Conservation (phyloP, 495 filamentous ascomycete genomes). For the Aspergillus coremiiformis region DNA sequence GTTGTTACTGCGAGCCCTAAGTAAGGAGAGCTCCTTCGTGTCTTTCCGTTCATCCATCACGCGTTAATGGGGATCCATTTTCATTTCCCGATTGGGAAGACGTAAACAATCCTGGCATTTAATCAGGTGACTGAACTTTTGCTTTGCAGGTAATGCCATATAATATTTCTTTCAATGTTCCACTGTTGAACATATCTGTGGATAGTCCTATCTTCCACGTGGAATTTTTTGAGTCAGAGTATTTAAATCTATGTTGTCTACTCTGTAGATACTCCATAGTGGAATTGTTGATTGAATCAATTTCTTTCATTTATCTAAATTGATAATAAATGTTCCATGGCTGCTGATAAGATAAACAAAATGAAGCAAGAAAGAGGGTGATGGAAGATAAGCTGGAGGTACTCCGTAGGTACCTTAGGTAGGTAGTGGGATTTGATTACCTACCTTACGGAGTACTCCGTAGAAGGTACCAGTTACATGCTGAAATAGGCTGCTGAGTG, state of each 20-base stretch:
- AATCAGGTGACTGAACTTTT: slow-evolving; percentile 11
- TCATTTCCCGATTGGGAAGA: slow-evolving; percentile 17
- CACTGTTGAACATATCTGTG: too few relatives aligned
- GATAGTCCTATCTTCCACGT: not conserved
- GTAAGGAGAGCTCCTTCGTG: slow-evolving; percentile 6
- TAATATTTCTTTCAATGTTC: too few relatives aligned
- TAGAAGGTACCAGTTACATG: too few relatives aligned
- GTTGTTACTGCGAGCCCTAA: not conserved
- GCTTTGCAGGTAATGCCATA: too few relatives aligned
- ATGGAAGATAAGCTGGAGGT: too few relatives aligned
- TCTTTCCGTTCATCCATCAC: slow-evolving; percentile 9
- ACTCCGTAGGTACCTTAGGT: too few relatives aligned
- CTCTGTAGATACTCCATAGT: too few relatives aligned
- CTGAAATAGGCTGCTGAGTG: too few relatives aligned
- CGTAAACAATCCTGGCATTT: slow-evolving; percentile 24
- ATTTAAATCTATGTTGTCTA: not conserved
- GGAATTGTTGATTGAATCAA: not conserved
- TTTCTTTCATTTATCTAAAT: not conserved
- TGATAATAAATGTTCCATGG: not conserved
- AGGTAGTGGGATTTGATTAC: too few relatives aligned
- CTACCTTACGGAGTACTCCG: too few relatives aligned
- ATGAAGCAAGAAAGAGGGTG: too few relatives aligned
- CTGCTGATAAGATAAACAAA: not conserved
- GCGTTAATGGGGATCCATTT: slow-evolving; percentile 14
- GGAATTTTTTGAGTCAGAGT: not conserved